These are phyloP conservation scores for Orbilia brochopaga DNA, from an alignment of 2,329 filamentous ascomycete genomes.

Conservation along the genomic window DNA sequence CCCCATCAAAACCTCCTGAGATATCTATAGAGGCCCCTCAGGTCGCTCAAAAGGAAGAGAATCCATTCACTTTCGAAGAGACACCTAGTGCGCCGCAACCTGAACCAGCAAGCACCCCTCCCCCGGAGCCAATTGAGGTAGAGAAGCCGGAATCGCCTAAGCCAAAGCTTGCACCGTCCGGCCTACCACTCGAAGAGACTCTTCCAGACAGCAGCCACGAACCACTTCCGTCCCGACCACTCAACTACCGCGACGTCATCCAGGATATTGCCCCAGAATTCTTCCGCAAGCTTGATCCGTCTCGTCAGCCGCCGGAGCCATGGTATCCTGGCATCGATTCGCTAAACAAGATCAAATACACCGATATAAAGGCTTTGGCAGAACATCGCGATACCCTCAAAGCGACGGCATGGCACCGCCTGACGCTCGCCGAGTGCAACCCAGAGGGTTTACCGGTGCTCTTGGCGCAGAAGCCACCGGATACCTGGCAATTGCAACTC, in stretches of 20 bases:
- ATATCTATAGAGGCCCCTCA: neutral
- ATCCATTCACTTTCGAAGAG: slow-evolving; percentile 1
- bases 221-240: slow-evolving; percentile 8
- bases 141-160: slow-evolving; percentile 18
- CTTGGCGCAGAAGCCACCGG: slow-evolving; percentile 19
- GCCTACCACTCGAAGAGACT: slow-evolving; percentile 37
- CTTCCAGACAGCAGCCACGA: slow-evolving; percentile 11
- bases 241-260: slow-evolving; percentile 36
- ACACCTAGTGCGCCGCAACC: neutral
- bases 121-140: slow-evolving; percentile 20
- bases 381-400: slow-evolving; percentile 30
- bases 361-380: slow-evolving; percentile 29
- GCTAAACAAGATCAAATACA: slow-evolving; percentile 32
- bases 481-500: slow-evolving; percentile 45
- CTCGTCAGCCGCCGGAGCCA: slow-evolving; percentile 16
- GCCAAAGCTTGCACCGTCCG: slow-evolving; percentile 29
- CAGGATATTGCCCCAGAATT: slow-evolving; percentile 29
- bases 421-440: slow-evolving; percentile 35
- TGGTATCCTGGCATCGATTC: slow-evolving; percentile 48
- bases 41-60: neutral
- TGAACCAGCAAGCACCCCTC: slow-evolving; percentile 2
- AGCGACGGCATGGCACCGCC: slow-evolving; percentile 28
- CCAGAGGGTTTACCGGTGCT: slow-evolving; percentile 31
- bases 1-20: slow-evolving; percentile 8
- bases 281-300: slow-evolving; percentile 40